These are phyloP conservation scores for Boletus reticuloceps DNA, from an alignment of 768 basidiomycete genomes.

Conservation along the genomic window DNA sequence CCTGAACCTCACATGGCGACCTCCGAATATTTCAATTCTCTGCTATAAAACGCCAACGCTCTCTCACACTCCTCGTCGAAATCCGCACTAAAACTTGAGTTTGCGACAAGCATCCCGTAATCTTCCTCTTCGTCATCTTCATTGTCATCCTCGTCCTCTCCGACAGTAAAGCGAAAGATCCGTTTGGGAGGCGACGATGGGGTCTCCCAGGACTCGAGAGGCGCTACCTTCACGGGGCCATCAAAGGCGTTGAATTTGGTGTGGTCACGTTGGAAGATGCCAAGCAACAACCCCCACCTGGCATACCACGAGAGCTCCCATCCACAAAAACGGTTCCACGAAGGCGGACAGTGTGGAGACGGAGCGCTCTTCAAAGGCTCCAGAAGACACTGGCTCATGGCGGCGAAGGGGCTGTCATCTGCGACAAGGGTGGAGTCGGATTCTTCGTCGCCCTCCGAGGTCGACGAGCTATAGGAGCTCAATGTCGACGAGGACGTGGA, in stretches of 20 bases:
- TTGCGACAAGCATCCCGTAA: conserved; percentile 21
- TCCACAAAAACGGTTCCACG: conserved; percentile 15
- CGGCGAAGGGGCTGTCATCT: conserved; percentile 32
- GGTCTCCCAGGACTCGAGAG: not conserved
- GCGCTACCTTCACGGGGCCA: not conserved
- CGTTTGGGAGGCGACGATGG: conserved; percentile 1
- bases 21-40: conserved; percentile 2
- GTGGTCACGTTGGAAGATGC: conserved; percentile 36
- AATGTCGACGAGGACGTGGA: conserved; percentile 20
- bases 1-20: not conserved
- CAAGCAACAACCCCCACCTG: conserved; percentile 52
- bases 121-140: conserved; percentile 27
- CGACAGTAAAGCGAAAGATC: conserved; percentile 22
- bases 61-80: conserved; percentile 28
- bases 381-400: not conserved
- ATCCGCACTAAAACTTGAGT: conserved; percentile 15
- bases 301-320: conserved; percentile 53
- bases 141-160: conserved; percentile 18
- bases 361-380: conserved; percentile 5
- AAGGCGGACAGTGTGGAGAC: conserved; percentile 2
- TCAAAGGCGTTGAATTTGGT: conserved; percentile 10
- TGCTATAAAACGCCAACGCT: conserved; percentile 25
- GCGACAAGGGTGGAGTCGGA: conserved; percentile 60
- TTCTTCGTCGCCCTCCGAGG: conserved; percentile 33
- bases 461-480: conserved; percentile 18